Base-by-base conservation (phyloP, 352 stramenopile genomes). In the Phytophthora citrophthora region DNA sequence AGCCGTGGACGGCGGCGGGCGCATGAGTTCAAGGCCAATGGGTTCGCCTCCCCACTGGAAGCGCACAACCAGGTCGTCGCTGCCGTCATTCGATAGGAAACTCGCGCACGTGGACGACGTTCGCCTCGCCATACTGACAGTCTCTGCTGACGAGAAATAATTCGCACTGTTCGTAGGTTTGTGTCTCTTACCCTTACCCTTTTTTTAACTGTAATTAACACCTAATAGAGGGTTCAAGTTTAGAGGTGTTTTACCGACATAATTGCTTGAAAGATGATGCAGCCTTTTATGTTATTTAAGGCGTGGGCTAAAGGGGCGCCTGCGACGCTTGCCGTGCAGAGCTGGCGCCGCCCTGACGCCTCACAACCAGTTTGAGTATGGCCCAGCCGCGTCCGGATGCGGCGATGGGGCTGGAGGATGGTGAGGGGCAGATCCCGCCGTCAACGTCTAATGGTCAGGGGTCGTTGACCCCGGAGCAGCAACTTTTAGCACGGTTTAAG, bases 401-500 rank as follows among this genome's bases (percentile, higher is more conserved):
- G 16, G 18, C 63, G 48, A 20, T 34, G 48, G 40, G 18, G 27
- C 13, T 45, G 26, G 20, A 40, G 4, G 52, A 46, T 1, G 44
- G 54, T 2, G 52, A 58, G 31, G n/a, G 54, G 29, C 46, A 52
- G 45, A 57, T 34, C 24, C 20, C 23, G 12, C 46, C 45, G 24
- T n/a, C 60, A 34, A 23, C 36, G 15, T 34, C 20, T 9, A 46
- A 52, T 54, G 51, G 39, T 4, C 15, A 40, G 1, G 12, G 24
- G 5, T 70, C 63, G 2, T 45, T 70, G 20, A 74, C 64, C 3
- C 68, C 78, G 0, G 77, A 93, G 47, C 76, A 87, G 61, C 57
- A 89, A 56, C 72, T 95, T 27, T 62, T 92, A 62, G 74, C 81
- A 43, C 84, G 87, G 4, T 95, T 95, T 59, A 75, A 76, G 2